These are phyloP conservation scores for Naganishia onofrii DNA, from an alignment of 768 basidiomycete genomes.

Conservation along the genomic window DNA sequence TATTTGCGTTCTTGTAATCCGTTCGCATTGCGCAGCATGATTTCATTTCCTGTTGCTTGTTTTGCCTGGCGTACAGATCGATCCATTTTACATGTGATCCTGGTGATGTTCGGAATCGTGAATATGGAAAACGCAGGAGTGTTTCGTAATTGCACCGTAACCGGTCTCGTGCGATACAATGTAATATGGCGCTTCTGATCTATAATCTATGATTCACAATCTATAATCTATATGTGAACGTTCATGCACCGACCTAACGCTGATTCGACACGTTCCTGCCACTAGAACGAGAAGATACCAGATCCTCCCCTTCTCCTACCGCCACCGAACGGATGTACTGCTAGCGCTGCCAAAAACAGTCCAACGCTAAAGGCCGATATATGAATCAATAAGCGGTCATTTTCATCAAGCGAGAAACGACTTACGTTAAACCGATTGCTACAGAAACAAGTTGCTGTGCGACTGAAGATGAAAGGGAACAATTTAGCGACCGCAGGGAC, in stretches of 20 bases:
- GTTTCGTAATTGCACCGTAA: too few species aligned
- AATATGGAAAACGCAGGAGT: too few species aligned
- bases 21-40: too few species aligned
- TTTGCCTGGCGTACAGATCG: too few species aligned
- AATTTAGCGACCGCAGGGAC: background rate
- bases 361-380: constrained; percentile 65
- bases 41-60: too few species aligned
- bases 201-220: background rate
- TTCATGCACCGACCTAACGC: background rate
- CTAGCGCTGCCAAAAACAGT: constrained; percentile 65
- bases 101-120: too few species aligned
- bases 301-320: constrained; percentile 50
- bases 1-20: too few species aligned
- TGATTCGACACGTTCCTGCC: background rate
- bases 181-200: background rate
- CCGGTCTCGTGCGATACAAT: too few species aligned
- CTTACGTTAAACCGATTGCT: constrained; percentile 60
- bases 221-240: background rate
- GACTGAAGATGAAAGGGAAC: constrained; percentile 57
- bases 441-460: constrained; percentile 74
- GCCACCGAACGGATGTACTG: constrained; percentile 57
- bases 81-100: too few species aligned
- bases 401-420: constrained; percentile 6
- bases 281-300: constrained; percentile 54
- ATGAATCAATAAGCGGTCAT: background rate